These are phyloP conservation scores for Aspergillus diversus DNA, from an alignment of 495 filamentous ascomycete genomes.

Conservation along the genomic window DNA sequence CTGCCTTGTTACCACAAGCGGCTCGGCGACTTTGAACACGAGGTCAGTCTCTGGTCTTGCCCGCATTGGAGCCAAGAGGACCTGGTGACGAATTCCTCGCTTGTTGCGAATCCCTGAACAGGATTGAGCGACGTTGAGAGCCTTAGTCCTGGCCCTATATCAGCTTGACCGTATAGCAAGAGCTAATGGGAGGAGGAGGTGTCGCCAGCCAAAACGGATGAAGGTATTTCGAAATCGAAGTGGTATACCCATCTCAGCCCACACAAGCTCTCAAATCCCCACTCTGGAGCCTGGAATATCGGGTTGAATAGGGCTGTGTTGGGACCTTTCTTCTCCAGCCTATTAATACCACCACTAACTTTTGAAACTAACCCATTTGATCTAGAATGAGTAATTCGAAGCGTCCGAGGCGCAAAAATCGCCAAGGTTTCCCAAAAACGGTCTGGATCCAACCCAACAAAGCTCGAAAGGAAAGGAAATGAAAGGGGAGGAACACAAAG, in stretches of 20 bases:
- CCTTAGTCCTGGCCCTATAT: too few relatives aligned
- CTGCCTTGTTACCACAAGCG: constrained; percentile 28
- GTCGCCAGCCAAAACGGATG: too few relatives aligned
- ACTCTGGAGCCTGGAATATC: neutral
- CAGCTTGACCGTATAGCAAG: too few relatives aligned
- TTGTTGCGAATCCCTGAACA: too few relatives aligned
- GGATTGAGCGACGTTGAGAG: too few relatives aligned
- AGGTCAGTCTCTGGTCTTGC: constrained; percentile 1
- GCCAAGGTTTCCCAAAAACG: constrained; percentile 1
- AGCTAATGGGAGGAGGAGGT: too few relatives aligned
- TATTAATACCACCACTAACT: neutral
- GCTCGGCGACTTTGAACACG: constrained; percentile 19
- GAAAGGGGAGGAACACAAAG: too few relatives aligned
- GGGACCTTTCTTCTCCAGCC: neutral
- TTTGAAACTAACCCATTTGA: neutral
- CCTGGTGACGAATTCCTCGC: neutral
- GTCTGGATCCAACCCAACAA: neutral
- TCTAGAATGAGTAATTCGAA: neutral
- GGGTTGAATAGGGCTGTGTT: neutral
- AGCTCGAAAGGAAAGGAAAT: too few relatives aligned
- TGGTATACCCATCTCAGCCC: too few relatives aligned
- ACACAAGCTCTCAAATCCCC: too few relatives aligned
- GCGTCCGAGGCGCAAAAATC: neutral
- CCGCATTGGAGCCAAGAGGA: neutral
- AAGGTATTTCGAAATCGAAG: too few relatives aligned